Evolutionary conservation across 2,329 filamentous ascomycete genomes (phyloP), one percentile per base, ranked within the genome.

Genomic region (Dactylellina drechsleri): DNA sequence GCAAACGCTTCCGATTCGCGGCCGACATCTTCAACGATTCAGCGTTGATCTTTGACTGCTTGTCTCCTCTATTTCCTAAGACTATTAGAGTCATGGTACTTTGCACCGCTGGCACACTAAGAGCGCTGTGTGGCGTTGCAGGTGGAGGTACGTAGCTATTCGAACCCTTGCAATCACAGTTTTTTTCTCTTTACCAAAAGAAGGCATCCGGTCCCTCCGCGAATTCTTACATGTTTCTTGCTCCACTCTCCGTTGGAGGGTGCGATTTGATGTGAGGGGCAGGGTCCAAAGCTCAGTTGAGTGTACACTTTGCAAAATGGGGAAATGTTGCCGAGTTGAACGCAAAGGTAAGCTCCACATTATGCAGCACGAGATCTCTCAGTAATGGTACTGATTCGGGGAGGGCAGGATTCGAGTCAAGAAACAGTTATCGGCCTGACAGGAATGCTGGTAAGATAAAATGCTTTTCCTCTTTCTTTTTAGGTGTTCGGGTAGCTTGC

Each of bases 271-370:
- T 36, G 59, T 58, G 66, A 65, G 50, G 64, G 58, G 54, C 64
- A 75, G 93, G 92, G 65, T 91, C 92, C 77, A 98, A 98, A 82
- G 94, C 94, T 1, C 93, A 91, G 76, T 83, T 99, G 78, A 95
- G 92, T 80, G 91, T 92, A 10, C 95, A 99, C 82, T 98, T 99
- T 84, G 93, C 94, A 7, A 88, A 86, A 78, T 89, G 89, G 80
- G 92, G 92, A 43, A 98, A 97, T 81, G 83, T 98, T 52, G 94
- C 92, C 1, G 94, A 98, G 82, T 85, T 99, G 67, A 98, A 97
- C 83, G 93, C 94, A 58, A 77, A 77, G 65, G 74, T 77, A 59
- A 82, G 80, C 89, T 74, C 70, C 62, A 67, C 70, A 40, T 45
- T 50, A 43, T 65, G 47, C 53, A 47, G 58, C 16, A 54, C 40